Evolutionary conservation across 2,329 filamentous ascomycete genomes (phyloP), one percentile per base, ranked within the genome.

Genomic region (Anisogramma anomala): DNA sequence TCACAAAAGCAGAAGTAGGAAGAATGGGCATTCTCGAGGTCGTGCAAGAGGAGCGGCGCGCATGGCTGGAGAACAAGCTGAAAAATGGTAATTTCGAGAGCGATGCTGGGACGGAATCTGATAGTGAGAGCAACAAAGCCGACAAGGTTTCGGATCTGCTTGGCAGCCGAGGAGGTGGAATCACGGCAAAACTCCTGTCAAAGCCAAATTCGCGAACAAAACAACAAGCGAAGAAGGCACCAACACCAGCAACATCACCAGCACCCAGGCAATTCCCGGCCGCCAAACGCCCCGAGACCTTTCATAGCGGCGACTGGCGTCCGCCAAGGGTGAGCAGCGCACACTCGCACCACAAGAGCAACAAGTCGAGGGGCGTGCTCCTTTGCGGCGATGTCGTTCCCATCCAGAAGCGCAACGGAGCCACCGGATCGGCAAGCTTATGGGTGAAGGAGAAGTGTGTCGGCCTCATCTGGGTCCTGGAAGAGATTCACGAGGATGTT

Each of bases 361-460:
- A 74, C 52, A 87, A 84, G 35, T 56, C 55, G 35, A 54, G 55
- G 36, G 89, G 89, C 3, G 91, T 98, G 19, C 62, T 98, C 39
- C 71, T 98, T 1, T 98, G 91, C 52, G 91, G 91, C 32, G 91
- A 98, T 58, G 89, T 98, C n/a, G 86, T 98, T 14, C 91, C 91
- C 0, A 98, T 98, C 45, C 84, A 88, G 58, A 98, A 96, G 62
- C 78, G 91, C 46, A 94, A 98, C 54, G 91, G 91, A 3, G 76
- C 82, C 9, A 89, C 82, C 4, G 91, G 91, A 2, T 88, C 91
- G 43, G 91, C 91, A 27, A 96, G 88, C 61, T 66, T 98, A 28
- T 98, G 91, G 91, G 91, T 98, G 3, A 98, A 98, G 65, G 91
- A 98, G 61, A 98, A 98, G 62, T 77, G 82, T 36, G 79, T 86